Conservation (phyloP, 2,329 filamentous ascomycete species). For the Monosporascus cannonballus region DNA sequence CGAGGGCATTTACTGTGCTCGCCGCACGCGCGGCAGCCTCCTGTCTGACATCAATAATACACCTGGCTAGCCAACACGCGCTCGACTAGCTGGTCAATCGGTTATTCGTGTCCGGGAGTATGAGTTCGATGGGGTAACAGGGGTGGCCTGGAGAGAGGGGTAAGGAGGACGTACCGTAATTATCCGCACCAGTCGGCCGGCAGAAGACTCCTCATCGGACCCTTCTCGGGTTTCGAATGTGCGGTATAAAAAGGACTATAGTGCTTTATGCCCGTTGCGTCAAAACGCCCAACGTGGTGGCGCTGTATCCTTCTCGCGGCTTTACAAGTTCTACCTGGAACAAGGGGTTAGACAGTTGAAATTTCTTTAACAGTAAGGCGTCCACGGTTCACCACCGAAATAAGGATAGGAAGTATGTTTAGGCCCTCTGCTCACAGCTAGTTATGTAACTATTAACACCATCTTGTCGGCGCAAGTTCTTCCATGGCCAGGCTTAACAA, state of each 20-base stretch:
- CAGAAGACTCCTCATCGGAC: conserved; percentile 6
- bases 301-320: background rate
- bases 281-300: background rate
- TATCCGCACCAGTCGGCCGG: conserved; percentile 12
- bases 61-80: background rate
- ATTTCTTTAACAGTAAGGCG: background rate
- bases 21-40: too few species aligned
- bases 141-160: conserved; percentile 4
- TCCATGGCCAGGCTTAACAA: conserved; percentile 7
- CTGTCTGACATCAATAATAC: too few species aligned
- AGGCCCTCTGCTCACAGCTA: background rate
- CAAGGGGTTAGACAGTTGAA: background rate
- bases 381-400: background rate
- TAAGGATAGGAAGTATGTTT: background rate
- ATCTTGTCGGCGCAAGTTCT: background rate
- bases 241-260: conserved; percentile 1
- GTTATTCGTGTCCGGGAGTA: background rate
- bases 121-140: background rate
- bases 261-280: conserved; percentile 2
- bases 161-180: background rate
- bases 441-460: background rate
- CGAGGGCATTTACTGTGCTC: too few species aligned
- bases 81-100: background rate
- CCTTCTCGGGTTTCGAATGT: background rate
- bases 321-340: background rate